Evolutionary conservation across 495 filamentous ascomycete species (phyloP), one percentile per base, ranked within the genome.

Genomic region (Xylaria flabelliformis): DNA sequence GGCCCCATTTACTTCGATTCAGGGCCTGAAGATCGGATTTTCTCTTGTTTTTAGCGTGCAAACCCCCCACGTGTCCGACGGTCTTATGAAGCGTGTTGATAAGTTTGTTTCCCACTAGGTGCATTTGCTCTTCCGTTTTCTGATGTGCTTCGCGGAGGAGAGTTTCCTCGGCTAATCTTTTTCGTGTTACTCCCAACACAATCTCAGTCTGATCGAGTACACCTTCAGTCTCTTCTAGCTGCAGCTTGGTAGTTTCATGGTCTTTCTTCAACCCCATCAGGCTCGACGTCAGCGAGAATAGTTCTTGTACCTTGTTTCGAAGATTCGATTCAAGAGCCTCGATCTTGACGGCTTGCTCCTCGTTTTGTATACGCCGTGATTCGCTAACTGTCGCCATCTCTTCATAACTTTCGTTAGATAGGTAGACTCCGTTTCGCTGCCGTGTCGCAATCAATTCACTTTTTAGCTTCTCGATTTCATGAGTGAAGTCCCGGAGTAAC

Each of bases 381-480:
- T 98, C 96, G 78, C 92, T 97, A 77, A 97, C 91, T 62, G 90
- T 93, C 0, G 90, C 93, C 79, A 99, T 90, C 74, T 96, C 91
- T 75, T 97, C 94, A 75, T 92, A 97, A 7, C 82, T 87, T 73
- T 97, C 94, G 41, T 90, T 90, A 0, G 94, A 92, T 51, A 99
- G 84, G 77, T 98, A 98, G 7, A 98, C 95, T 68, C 96, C 96
- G 78, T 98, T 97, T 7, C 95, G 91, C 79, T 97, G 94, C 12
- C 96, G 87, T 6, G 97, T 96, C 10, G 94, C 94, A 68, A 97
- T 95, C 12, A 99, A 87, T 75, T 98, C 97, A 65, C 91, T 92
- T 83, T 97, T 97, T 53, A 99, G 87, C 76, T 91, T 94, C 80
- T 99, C 93, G 67, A 98, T 97, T 75, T 98, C 97, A n/a, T 87